A percentile compares a stretch with the other conserved stretches of the same genome.
phyloP scores from a whole-genome alignment of 306 rosid genomes.

The Astragalus glycyphyllos region DNA sequence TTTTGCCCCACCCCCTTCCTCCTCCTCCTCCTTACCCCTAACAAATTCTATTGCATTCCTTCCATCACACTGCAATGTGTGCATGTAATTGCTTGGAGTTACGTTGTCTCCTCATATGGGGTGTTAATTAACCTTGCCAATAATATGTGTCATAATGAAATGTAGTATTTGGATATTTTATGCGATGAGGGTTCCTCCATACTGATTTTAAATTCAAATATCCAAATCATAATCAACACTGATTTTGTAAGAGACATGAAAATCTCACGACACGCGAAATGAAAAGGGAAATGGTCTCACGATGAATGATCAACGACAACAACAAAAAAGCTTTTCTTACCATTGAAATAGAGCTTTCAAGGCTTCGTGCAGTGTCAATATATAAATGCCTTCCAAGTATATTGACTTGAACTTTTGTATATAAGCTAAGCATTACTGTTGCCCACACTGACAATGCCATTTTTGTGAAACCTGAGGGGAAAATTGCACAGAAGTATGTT shows the following conservation, averaged over 20 bases:
- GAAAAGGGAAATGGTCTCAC: neutral
- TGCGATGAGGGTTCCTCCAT: conserved; percentile 3
- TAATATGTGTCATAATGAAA: neutral
- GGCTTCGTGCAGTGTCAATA: conserved; percentile 79
- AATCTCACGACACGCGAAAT: neutral
- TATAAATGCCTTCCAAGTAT: conserved; percentile 94
- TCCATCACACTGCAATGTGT: neutral
- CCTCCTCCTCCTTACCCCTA: neutral
- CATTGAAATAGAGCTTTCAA: conserved; percentile 61
- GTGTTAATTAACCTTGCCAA: neutral
- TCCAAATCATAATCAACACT: conserved; percentile 22
- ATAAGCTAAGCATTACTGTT: conserved; percentile 79
- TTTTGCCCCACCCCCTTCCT: neutral
- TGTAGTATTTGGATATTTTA: neutral
- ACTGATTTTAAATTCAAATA: neutral
- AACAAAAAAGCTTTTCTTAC: conserved; percentile 55
- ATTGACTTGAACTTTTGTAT: conserved; percentile 95
- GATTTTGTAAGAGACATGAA: conserved; percentile 14
- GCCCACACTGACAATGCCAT: conserved; percentile 87
- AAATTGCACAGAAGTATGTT: conserved; percentile 32
- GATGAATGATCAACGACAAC: conserved; percentile 1
- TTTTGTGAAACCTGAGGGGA: conserved; percentile 81
- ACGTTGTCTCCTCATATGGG: neutral
- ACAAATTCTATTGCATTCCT: neutral
- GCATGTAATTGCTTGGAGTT: neutral